phyloP scores from a whole-genome alignment of 768 basidiomycete species.

The Ramaria sp. region DNA sequence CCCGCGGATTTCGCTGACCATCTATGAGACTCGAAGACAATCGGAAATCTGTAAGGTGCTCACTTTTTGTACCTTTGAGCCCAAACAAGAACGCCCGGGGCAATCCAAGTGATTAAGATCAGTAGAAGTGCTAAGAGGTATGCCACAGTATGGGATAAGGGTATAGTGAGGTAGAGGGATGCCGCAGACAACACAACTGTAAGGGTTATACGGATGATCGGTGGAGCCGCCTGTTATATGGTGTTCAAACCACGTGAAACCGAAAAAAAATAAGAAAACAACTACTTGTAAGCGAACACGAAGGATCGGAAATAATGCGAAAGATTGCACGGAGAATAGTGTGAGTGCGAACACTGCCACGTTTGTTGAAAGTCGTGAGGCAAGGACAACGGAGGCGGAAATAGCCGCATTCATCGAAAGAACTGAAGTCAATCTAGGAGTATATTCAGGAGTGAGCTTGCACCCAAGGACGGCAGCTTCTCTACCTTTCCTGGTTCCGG shows the following conservation, averaged over 20 bases:
- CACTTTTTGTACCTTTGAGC: slow-evolving; percentile 85
- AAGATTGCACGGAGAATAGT: slow-evolving; percentile 71
- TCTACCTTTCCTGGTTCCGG: slow-evolving; percentile 49
- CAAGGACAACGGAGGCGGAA: slow-evolving; percentile 86
- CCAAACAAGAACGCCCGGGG: slow-evolving; percentile 70
- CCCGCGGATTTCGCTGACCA: slow-evolving; percentile 71
- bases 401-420: slow-evolving; percentile 87
- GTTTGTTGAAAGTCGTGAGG: slow-evolving; percentile 78
- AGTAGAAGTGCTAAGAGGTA: slow-evolving; percentile 41
- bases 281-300: slow-evolving; percentile 38
- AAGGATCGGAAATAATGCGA: slow-evolving; percentile 76
- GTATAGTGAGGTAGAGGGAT: slow-evolving; percentile 41
- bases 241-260: slow-evolving; percentile 18
- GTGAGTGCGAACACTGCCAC: slow-evolving; percentile 83
- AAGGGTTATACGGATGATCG: slow-evolving; percentile 34
- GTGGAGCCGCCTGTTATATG: slow-evolving; percentile 24
- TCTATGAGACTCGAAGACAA: slow-evolving; percentile 1
- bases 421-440: slow-evolving; percentile 61
- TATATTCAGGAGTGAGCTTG: slow-evolving; percentile 2
- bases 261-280: slow-evolving; percentile 4
- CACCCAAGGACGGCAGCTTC: slow-evolving; percentile 1
- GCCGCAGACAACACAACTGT: slow-evolving; percentile 42
- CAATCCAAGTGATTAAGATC: slow-evolving; percentile 54
- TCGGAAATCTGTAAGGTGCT: slow-evolving; percentile 17
- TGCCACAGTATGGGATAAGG: slow-evolving; percentile 45